These are phyloP conservation scores for Odontarrhena argentea DNA, from an alignment of 345 rosid species.

Conservation along the genomic window DNA sequence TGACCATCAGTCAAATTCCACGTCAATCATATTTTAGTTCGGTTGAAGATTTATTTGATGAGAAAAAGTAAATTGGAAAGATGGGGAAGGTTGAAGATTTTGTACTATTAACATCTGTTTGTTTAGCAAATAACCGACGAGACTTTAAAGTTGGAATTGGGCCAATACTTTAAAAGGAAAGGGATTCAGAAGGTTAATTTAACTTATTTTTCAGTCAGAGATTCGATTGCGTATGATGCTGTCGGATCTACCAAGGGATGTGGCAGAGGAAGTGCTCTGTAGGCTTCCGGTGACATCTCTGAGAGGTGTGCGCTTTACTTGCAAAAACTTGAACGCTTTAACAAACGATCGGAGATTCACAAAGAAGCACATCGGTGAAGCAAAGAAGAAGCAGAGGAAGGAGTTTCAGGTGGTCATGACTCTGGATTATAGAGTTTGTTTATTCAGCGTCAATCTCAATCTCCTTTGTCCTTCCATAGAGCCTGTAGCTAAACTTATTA, in stretches of 20 bases:
- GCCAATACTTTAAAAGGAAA: too few species aligned
- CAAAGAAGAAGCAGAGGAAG: background rate
- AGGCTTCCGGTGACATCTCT: background rate
- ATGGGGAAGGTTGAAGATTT: too few species aligned
- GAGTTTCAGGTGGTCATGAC: background rate
- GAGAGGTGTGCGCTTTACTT: background rate
- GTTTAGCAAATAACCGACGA: too few species aligned
- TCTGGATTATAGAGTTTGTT: background rate
- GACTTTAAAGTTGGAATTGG: too few species aligned
- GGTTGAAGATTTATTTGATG: too few species aligned
- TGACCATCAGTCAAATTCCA: too few species aligned
- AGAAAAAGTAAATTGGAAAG: too few species aligned
- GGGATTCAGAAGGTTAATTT: too few species aligned
- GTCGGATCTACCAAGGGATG: background rate
- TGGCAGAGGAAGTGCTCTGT: slow-evolving; percentile 1
- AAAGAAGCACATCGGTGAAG: background rate
- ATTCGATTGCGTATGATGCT: background rate
- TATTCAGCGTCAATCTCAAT: background rate
- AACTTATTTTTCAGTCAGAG: too few species aligned
- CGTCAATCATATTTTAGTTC: too few species aligned
- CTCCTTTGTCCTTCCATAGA: background rate
- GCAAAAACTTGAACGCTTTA: slow-evolving; percentile 4
- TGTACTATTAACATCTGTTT: too few species aligned
- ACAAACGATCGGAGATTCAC: background rate
- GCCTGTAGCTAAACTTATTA: background rate